phyloP scores from a whole-genome alignment of 208 protist species.

The Acanthamoeba pearcei region DNA sequence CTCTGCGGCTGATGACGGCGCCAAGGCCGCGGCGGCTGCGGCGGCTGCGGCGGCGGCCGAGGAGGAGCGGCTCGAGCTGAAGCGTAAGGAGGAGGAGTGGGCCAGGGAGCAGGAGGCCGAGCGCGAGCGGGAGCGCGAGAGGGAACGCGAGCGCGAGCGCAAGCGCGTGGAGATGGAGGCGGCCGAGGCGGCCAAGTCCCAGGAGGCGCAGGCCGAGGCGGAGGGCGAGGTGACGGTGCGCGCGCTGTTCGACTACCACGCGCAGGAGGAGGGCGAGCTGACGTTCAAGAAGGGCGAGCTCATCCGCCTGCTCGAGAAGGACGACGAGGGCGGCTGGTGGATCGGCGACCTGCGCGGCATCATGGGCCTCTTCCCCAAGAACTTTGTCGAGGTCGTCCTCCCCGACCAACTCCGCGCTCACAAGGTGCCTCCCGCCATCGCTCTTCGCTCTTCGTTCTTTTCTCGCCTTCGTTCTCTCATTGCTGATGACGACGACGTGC shows the following conservation, averaged over 20 bases:
- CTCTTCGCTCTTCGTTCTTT: neutral
- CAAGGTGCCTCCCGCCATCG: neutral
- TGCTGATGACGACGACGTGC: neutral
- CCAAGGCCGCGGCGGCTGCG: neutral
- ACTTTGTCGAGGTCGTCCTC: slow-evolving; percentile 48
- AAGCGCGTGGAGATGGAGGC: slow-evolving; percentile 33
- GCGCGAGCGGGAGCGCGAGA: neutral
- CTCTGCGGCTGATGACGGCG: neutral
- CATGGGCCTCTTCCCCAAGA: slow-evolving; percentile 66
- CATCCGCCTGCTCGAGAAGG: slow-evolving; percentile 33
- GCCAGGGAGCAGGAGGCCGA: slow-evolving; percentile 27
- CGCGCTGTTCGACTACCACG: slow-evolving; percentile 69
- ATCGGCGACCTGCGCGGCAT: slow-evolving; percentile 51
- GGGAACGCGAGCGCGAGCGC: slow-evolving; percentile 17
- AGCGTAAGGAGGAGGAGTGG: slow-evolving; percentile 62
- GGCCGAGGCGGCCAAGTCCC: neutral
- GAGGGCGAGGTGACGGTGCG: slow-evolving; percentile 39
- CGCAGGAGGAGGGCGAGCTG: slow-evolving; percentile 73
- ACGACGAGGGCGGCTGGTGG: slow-evolving; percentile 74
- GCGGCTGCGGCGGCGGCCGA: neutral
- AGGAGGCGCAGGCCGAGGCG: neutral
- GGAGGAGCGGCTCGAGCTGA: slow-evolving; percentile 11
- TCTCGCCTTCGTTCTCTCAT: neutral
- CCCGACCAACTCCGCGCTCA: neutral
- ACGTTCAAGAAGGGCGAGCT: slow-evolving; percentile 64